A percentile compares a stretch with the other conserved stretches of the same genome.
phyloP scores from a whole-genome alignment of 2,329 filamentous ascomycete genomes.

The Akanthomyces uredinophilus region DNA sequence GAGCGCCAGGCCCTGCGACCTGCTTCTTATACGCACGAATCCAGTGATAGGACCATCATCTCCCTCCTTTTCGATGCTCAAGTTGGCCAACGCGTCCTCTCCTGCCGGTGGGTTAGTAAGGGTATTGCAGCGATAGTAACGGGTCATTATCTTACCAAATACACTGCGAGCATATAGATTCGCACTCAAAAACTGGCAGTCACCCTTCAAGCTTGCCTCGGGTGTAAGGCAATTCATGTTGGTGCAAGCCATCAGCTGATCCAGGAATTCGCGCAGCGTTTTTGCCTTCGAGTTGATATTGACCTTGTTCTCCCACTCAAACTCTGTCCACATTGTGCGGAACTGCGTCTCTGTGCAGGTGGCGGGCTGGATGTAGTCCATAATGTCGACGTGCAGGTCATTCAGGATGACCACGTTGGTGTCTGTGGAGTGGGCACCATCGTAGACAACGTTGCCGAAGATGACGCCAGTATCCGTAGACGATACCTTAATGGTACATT shows the following conservation, averaged over 20 bases:
- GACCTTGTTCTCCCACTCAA: conserved; percentile 99
- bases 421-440: conserved; percentile 85
- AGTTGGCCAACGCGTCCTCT: conserved; percentile 94
- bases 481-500: conserved; percentile 97
- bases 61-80: conserved; percentile 97
- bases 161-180: conserved; percentile 96
- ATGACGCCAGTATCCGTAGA: conserved; percentile 98
- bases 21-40: conserved; percentile 95
- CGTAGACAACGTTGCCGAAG: conserved; percentile 97
- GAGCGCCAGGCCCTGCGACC: conserved; percentile 89
- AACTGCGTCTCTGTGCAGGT: conserved; percentile 97
- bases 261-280: conserved; percentile 83
- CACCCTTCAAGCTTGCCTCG: conserved; percentile 91
- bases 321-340: conserved; percentile 99
- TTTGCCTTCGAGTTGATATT: conserved; percentile 99
- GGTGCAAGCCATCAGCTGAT: conserved; percentile 92
- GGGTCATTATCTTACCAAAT: conserved; percentile 69
- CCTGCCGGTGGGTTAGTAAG: conserved; percentile 48
- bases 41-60: conserved; percentile 93
- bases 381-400: conserved; percentile 96
- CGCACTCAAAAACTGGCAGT: conserved; percentile 95
- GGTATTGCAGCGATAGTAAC: conserved; percentile 3
- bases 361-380: conserved; percentile 99
- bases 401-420: conserved; percentile 97
- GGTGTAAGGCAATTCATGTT: conserved; percentile 99